Evolutionary conservation across 2,329 filamentous ascomycete genomes (phyloP), one percentile per base, ranked within the genome.

Genomic region (Phyllosticta citriasiana): DNA sequence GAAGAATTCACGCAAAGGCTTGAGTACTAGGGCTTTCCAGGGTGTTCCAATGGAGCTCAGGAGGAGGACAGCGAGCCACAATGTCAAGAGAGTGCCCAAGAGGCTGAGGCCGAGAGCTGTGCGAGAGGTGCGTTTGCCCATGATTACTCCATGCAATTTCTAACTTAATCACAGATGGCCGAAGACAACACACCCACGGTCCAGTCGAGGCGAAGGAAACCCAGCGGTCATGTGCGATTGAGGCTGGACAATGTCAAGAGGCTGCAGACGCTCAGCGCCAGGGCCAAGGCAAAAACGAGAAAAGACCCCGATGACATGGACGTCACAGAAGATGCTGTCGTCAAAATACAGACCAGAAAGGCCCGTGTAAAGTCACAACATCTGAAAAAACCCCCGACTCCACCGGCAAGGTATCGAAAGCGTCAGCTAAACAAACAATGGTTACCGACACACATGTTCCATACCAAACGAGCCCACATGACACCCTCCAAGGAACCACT

Each of bases 361-460:
- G 84, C 87, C 1, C 90, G 88, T 73, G 84, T 89, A 66, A 87
- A 86, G 71, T 84, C 86, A 67, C 85, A 90, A 67, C 79, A 77
- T 59, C 80, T 92, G 57, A 88, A 89, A 67, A 79, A 78, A 54
- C 82, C 85, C 4, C 77, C 78, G 4, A 78, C 72, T 72, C 85
- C 84, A 1, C 81, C 80, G 53, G 83, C 82, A 24, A 92, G 87
- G 68, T 97, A 91, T 71, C 85, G 87, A 66, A 94, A 91, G 74
- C 86, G 94, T 33, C 93, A 97, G 71, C 78, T 87, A 54, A 82
- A 89, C 72, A 97, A 97, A 78, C 91, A 89, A 2, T 97, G 93
- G 91, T 79, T 99, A 16, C 94, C 94, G 0, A 97, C 94, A 6
- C 94, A 99, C 73, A 77, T 95, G 65, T 99, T 89, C 83, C 92